Base-by-base conservation (phyloP, 2,329 filamentous ascomycete species). In the Ramularia endophylla region DNA sequence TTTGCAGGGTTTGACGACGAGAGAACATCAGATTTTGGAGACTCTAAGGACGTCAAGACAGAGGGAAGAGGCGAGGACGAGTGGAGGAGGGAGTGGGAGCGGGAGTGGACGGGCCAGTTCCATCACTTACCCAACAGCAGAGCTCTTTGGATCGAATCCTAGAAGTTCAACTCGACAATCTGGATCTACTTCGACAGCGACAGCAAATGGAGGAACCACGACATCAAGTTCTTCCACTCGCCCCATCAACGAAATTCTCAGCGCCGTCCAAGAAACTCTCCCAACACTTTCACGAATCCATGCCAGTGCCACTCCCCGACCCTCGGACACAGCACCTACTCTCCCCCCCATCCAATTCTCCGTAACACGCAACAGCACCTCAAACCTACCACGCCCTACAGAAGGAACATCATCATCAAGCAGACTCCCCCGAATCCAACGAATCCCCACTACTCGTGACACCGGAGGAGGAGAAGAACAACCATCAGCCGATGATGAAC, bases 1-100 rank as follows among this genome's bases (percentile, higher is more conserved):
- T 51, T 67, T 67, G 6, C 61, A 66, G 47, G 69, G 69, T 2
- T 53, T 73, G 32, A 71, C 66, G 11, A 58, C 63, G 13, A 59
- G 67, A 30, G 70, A 72, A 47, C 63, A 69, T 41, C 64, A 67
- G 31, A 65, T 72, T 11, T 53, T 73, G 15, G 68, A 71, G 37
- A 60, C 65, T n/a, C 44, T 73, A 12, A 60, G 68, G 6, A 67
- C 62, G 8, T 65, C 65, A 12, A 55, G 68, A 42, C 65, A 68
- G 38, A 55, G 66, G 13, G 60, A 67, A 35, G 67, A 69, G 45
- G 62, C 58, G n/a, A 57, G 65, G 9, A 60, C 66, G 35, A 60
- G 56, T 11, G 55, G 58, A 17, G 2, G 53, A 59, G 18, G 52
- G 61, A 33, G 62, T 64, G 36, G 46, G 44, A 17, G 29, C 39